Evolutionary conservation across 192 early-diverging fungal genomes (phyloP).

Genomic region (Backusella tuberculispora): DNA sequence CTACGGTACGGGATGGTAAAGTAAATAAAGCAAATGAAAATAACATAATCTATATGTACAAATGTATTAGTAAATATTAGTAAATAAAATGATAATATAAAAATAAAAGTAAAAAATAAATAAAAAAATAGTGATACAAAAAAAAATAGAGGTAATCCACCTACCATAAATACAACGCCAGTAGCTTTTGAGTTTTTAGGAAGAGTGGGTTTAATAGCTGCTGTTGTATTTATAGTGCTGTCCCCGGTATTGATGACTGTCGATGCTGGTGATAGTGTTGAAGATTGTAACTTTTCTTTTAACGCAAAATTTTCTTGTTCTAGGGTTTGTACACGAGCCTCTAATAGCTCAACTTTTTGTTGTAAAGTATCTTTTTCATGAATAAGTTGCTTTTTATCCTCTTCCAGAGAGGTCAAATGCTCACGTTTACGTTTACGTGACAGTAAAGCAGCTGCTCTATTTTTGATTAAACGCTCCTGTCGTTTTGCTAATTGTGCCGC

Average conservation of each 20-base stretch:
- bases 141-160: not conserved
- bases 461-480: slow-evolving; percentile 90
- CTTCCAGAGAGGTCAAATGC: slow-evolving; percentile 77
- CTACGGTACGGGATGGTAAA: slow-evolving; percentile 57
- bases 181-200: slow-evolving; percentile 51
- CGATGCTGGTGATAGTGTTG: slow-evolving; percentile 29
- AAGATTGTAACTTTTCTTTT: slow-evolving; percentile 36
- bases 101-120: not conserved
- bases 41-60: slow-evolving; percentile 65
- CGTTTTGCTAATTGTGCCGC: slow-evolving; percentile 67
- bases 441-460: slow-evolving; percentile 85
- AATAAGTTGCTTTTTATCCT: slow-evolving; percentile 50
- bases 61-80: not conserved
- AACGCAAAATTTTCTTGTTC: slow-evolving; percentile 56
- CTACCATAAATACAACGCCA: slow-evolving; percentile 66
- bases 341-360: slow-evolving; percentile 60
- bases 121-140: not conserved
- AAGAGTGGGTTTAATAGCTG: not conserved
- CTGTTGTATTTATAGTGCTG: not conserved
- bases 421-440: slow-evolving; percentile 92
- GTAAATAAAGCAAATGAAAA: slow-evolving; percentile 87
- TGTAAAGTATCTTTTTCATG: slow-evolving; percentile 65
- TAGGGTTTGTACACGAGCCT: slow-evolving; percentile 58
- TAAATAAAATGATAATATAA: slow-evolving; percentile 10
- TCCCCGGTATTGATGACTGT: slow-evolving; percentile 11